Conservation (phyloP, 1,284 basidiomycete genomes). For the Cystobasidiaceae sp. region DNA sequence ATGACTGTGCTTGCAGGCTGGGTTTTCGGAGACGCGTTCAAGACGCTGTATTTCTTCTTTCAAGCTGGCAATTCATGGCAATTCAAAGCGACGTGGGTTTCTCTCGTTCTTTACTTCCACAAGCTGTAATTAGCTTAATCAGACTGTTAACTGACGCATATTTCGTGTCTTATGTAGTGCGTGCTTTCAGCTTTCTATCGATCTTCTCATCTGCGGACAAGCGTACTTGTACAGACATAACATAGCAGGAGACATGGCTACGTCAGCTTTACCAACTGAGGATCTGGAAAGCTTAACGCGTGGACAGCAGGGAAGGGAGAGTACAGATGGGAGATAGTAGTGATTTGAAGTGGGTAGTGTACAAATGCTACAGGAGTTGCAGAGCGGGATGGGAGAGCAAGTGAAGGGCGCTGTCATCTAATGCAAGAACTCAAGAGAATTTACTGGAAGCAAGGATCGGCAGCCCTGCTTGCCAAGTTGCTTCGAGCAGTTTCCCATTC, state of each 20-base stretch:
- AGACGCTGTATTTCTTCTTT: conserved; percentile 51
- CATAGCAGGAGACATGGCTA: conserved; percentile 41
- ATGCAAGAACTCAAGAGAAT: too few species aligned
- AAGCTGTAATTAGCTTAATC: too few species aligned
- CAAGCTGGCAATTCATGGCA: conserved; percentile 49
- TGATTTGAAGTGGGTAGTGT: background rate
- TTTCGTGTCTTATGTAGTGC: too few species aligned
- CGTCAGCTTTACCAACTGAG: conserved; percentile 11
- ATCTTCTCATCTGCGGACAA: conserved; percentile 44
- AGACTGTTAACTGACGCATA: too few species aligned
- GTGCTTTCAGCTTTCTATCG: conserved; percentile 45
- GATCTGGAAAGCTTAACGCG: conserved; percentile 33
- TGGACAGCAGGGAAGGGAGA: conserved; percentile 34
- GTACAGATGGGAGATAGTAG: conserved; percentile 29
- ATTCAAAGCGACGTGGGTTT: conserved; percentile 49
- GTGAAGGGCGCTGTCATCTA: too few species aligned
- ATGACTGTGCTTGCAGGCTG: conserved; percentile 50
- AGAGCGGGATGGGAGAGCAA: too few species aligned
- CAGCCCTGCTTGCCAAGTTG: too few species aligned
- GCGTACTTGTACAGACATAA: conserved; percentile 42
- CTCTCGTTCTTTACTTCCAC: background rate
- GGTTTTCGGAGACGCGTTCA: conserved; percentile 50
- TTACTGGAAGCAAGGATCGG: too few species aligned
- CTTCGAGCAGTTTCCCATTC: too few species aligned
- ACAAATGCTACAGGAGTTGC: too few species aligned